Evolutionary conservation across 2,329 filamentous ascomycete species (phyloP), one percentile per base, ranked within the genome.

Genomic region (Aspergillus versicolor): DNA sequence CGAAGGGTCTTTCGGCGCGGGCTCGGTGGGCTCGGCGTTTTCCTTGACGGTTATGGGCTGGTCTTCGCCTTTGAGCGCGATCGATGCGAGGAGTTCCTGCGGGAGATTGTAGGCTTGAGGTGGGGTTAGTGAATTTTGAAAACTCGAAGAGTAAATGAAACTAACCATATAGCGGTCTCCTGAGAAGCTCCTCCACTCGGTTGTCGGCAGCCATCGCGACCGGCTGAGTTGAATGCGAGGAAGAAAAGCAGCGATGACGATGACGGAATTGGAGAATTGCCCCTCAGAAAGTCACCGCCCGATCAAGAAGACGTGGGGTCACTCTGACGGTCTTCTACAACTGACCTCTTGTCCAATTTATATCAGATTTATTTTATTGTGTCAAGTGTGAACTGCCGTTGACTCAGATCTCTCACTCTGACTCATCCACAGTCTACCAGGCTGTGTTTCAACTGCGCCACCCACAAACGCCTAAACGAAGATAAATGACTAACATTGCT

Each of bases 61-160:
- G 4, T 63, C 73, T 56, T 80, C 78, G 46, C 76, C 73, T 70
- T 86, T 87, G 59, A 83, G 80, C 9, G 83, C 81, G 63, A 96
- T 80, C 3, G 85, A 88, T 52, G 81, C 78, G 37, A 95, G 79
- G 46, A 96, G 82, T 70, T 92, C 85, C 58, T 82, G 79, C 0
- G 91, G 91, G 22, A 97, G 83, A 72, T 95, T 88, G 74, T 92
- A 97, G 56, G 93, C 89, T 61, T 92, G 70, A 21, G 38, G n/a
- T 49, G 47, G 55, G 56, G 61, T 70, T 65, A 65, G 64, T 38
- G 30, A 49, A n/a, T n/a, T 32, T 50, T 11, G 38, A 54, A 27
- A 15, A 43, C 7, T 30, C n/a, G 30, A 17, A 43, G 27, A 15
- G 17, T 30, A 6, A 45, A 7, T 19, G 22, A 7, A 15, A 40